Conservation (phyloP, 352 stramenopile species). For the Phytophthora palmivora region DNA sequence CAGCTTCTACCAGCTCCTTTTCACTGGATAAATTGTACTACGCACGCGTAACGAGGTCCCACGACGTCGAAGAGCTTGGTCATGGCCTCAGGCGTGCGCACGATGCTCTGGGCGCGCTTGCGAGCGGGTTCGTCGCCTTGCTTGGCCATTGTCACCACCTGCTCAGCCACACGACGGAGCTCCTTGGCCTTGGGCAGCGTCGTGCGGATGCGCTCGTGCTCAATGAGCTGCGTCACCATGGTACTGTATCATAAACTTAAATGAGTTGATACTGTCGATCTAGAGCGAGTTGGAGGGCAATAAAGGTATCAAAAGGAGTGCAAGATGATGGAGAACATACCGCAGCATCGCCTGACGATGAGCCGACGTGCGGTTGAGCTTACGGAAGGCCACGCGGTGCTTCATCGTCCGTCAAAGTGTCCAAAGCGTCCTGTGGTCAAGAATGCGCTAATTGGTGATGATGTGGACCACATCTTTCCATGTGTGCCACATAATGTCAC, state of each 20-base stretch:
- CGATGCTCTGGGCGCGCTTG: constrained; percentile 82
- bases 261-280: constrained; percentile 9
- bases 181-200: constrained; percentile 97
- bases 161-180: constrained; percentile 92
- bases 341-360: constrained; percentile 97
- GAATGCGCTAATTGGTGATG: constrained; percentile 8
- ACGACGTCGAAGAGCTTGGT: constrained; percentile 97
- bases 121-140: constrained; percentile 84
- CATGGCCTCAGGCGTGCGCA: constrained; percentile 92
- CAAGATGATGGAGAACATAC: constrained; percentile 44
- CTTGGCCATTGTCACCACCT: constrained; percentile 96
- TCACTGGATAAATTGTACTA: constrained; percentile 30
- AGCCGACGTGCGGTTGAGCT: constrained; percentile 92
- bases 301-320: background rate
- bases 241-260: constrained; percentile 62
- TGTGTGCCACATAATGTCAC: too few species aligned
- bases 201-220: constrained; percentile 98
- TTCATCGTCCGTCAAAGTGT: constrained; percentile 57
- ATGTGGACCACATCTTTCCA: background rate
- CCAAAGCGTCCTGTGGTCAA: constrained; percentile 32
- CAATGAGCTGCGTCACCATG: constrained; percentile 97
- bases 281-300: background rate
- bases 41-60: constrained; percentile 94
- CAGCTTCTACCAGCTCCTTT: background rate
- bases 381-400: constrained; percentile 87